Percentiles rank a stretch among this genome's conserved stretches.
Evolutionary conservation across 2,329 filamentous ascomycete genomes (phyloP).

Genomic region (Trichoderma atrobrunneum): DNA sequence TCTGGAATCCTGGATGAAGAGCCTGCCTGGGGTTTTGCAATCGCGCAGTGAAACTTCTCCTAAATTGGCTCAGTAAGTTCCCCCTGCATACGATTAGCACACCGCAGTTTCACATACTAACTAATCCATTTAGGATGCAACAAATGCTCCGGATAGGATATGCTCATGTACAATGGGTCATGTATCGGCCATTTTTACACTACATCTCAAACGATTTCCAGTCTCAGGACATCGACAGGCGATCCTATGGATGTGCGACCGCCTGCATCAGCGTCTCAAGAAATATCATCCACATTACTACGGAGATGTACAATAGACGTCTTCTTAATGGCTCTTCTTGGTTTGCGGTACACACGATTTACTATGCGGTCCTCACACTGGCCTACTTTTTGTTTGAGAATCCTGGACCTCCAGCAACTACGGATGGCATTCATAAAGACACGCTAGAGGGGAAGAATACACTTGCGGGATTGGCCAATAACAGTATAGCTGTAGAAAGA

Average conservation of each 20-base stretch:
- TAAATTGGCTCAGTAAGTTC: background rate
- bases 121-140: background rate
- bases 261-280: background rate
- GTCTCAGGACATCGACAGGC: background rate
- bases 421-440: background rate
- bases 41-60: background rate
- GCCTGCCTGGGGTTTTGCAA: background rate
- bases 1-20: background rate
- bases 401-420: background rate
- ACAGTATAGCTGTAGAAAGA: background rate
- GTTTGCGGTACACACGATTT: background rate
- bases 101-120: background rate
- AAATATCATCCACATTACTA: background rate
- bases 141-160: background rate
- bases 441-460: background rate
- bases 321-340: background rate
- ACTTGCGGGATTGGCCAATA: background rate
- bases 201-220: background rate
- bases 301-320: background rate
- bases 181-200: background rate
- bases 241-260: background rate
- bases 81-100: background rate
- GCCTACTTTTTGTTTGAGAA: background rate
- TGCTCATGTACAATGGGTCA: background rate
- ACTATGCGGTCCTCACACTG: background rate